phyloP scores from a whole-genome alignment of 768 basidiomycete species.

The Kwoniella sp. region DNA sequence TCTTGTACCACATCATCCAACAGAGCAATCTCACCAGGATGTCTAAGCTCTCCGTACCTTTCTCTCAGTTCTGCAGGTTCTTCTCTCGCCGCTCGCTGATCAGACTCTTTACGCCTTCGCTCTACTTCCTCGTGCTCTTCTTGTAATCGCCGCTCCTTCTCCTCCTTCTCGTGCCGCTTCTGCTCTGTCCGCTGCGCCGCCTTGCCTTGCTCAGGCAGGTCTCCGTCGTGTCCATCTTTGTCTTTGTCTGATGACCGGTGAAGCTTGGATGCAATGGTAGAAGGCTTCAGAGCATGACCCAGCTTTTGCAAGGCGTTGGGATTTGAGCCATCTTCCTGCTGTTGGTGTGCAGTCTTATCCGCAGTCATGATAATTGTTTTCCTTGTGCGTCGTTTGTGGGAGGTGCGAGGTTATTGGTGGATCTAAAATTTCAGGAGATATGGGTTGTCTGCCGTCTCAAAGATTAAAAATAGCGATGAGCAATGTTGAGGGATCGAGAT shows the following conservation, averaged over 20 bases:
- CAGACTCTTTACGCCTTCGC: slow-evolving; percentile 11
- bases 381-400: no score
- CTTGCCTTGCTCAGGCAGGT: slow-evolving; percentile 13
- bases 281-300: slow-evolving; percentile 14
- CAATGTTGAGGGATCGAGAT: no score
- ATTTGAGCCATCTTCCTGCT: not conserved
- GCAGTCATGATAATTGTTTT: not conserved
- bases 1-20: slow-evolving; percentile 61
- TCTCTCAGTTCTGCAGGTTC: slow-evolving; percentile 65
- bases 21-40: slow-evolving; percentile 22
- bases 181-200: slow-evolving; percentile 67
- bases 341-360: not conserved
- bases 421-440: not conserved
- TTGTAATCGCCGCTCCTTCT: slow-evolving; percentile 67
- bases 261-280: slow-evolving; percentile 11
- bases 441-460: no score
- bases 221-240: not conserved
- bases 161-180: slow-evolving; percentile 68
- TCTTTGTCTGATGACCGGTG: slow-evolving; percentile 4
- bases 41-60: slow-evolving; percentile 62
- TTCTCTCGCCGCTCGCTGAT: slow-evolving; percentile 48
- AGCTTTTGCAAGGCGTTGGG: slow-evolving; percentile 11
- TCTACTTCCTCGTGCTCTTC: slow-evolving; percentile 55
- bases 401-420: no score
- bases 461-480: not conserved